phyloP scores from a whole-genome alignment of 768 basidiomycete genomes.

The Nevesoporus exiguus region DNA sequence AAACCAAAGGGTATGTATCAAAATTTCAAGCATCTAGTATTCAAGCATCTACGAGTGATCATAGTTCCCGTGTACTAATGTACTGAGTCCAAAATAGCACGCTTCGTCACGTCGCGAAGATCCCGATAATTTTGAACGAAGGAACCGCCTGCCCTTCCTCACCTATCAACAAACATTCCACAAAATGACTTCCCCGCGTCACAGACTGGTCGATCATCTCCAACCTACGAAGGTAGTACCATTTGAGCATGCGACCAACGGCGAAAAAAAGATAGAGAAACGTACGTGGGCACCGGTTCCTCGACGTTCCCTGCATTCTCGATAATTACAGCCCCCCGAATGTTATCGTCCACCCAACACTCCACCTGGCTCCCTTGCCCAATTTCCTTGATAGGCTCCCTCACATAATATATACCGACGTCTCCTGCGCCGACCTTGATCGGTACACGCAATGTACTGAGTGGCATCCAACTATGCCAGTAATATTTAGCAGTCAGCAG shows the following conservation, averaged over 20 bases:
- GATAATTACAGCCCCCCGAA: constrained; percentile 68
- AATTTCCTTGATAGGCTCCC: constrained; percentile 57
- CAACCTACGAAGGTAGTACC: constrained; percentile 45
- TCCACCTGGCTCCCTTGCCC: constrained; percentile 69
- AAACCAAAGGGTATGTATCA: no score
- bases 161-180: constrained; percentile 85
- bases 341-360: constrained; percentile 99
- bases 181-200: constrained; percentile 84
- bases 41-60: neutral
- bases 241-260: neutral
- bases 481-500: constrained; percentile 74
- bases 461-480: constrained; percentile 88
- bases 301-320: constrained; percentile 70
- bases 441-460: constrained; percentile 78
- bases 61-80: neutral
- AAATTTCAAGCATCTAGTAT: neutral
- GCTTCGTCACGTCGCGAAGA: constrained; percentile 66
- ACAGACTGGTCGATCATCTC: constrained; percentile 86
- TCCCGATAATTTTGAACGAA: constrained; percentile 86
- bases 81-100: neutral
- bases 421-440: constrained; percentile 86
- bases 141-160: constrained; percentile 81
- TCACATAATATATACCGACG: constrained; percentile 85
- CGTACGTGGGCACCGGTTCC: constrained; percentile 65
- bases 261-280: constrained; percentile 13